These are phyloP conservation scores for Themeda triandra DNA, from an alignment of 176 grass and related monocot species.

Conservation along the genomic window DNA sequence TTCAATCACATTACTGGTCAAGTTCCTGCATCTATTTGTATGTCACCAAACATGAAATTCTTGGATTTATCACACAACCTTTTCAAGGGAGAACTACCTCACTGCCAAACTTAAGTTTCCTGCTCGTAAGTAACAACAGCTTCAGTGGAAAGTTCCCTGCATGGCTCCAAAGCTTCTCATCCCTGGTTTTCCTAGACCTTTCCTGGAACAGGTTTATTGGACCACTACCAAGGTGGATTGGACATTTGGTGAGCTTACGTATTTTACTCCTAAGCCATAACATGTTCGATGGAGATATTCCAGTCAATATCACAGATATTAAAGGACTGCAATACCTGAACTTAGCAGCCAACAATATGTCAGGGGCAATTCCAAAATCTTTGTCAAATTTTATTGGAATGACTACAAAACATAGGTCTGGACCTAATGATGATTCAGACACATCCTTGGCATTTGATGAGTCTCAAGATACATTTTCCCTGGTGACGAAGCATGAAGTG, in stretches of 20 bases:
- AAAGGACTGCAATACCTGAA: background rate
- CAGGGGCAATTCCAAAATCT: background rate
- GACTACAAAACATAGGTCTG: background rate
- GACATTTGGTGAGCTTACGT: background rate
- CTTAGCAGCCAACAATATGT: background rate
- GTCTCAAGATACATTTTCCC: background rate
- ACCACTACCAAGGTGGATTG: background rate
- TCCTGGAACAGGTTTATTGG: conserved; percentile 23
- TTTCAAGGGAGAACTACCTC: conserved; percentile 13
- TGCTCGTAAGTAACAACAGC: background rate
- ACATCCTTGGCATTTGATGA: background rate
- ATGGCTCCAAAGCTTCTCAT: background rate
- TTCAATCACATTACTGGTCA: conserved; percentile 18
- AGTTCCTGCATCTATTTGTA: conserved; percentile 15
- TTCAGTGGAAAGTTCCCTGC: conserved; percentile 3
- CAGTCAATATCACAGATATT: background rate
- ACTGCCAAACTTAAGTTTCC: background rate
- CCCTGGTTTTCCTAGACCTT: conserved; percentile 15
- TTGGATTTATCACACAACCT: conserved; percentile 28
- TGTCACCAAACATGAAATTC: background rate
- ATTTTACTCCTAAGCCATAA: background rate
- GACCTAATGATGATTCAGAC: background rate
- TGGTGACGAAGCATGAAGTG: conserved; percentile 6
- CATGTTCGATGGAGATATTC: background rate
- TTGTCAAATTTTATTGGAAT: background rate